Percentiles rank a stretch among this genome's conserved stretches.
Evolutionary conservation across 345 rosid species (phyloP).

Genomic region (Dipteronia sinensis): DNA sequence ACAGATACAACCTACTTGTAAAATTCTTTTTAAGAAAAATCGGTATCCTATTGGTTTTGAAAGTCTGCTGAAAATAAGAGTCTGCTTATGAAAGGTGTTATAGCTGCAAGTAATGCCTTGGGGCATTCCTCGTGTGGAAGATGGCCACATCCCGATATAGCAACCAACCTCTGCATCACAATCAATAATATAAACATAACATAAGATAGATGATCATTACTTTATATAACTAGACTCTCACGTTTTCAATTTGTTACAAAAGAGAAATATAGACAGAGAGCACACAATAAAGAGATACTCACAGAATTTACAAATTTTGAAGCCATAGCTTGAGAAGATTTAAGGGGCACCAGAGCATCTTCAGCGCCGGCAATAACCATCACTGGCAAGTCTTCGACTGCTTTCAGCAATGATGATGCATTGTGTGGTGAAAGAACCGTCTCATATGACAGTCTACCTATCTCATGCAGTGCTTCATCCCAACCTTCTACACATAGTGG

Average conservation of each 20-base stretch:
- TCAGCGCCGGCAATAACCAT: conserved; percentile 87
- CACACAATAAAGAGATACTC: conserved; percentile 36
- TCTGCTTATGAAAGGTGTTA: conserved; percentile 76
- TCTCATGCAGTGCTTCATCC: conserved; percentile 97
- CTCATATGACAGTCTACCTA: conserved; percentile 83
- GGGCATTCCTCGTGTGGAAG: conserved; percentile 99
- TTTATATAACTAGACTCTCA: no score
- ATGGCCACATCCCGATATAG: conserved; percentile 96
- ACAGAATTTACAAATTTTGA: conserved; percentile 89
- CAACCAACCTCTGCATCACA: conserved; percentile 79
- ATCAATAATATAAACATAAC: not conserved
- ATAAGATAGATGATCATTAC: not conserved
- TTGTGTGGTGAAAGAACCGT: conserved; percentile 65
- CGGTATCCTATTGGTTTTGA: conserved; percentile 45
- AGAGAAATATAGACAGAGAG: not conserved
- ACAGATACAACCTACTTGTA: conserved; percentile 30
- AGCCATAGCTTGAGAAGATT: conserved; percentile 83
- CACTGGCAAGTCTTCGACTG: conserved; percentile 69
- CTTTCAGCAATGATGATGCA: conserved; percentile 59
- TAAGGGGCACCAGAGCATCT: conserved; percentile 80
- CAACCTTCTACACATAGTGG: conserved; percentile 89
- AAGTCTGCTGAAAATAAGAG: conserved; percentile 51
- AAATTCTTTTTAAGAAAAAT: no score
- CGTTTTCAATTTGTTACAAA: not conserved
- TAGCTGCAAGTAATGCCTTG: conserved; percentile 82